Percentiles rank a stretch among this genome's conserved stretches.
These are phyloP conservation scores for Lactarius evosmus DNA, from an alignment of 768 basidiomycete species.

Conservation along the genomic window DNA sequence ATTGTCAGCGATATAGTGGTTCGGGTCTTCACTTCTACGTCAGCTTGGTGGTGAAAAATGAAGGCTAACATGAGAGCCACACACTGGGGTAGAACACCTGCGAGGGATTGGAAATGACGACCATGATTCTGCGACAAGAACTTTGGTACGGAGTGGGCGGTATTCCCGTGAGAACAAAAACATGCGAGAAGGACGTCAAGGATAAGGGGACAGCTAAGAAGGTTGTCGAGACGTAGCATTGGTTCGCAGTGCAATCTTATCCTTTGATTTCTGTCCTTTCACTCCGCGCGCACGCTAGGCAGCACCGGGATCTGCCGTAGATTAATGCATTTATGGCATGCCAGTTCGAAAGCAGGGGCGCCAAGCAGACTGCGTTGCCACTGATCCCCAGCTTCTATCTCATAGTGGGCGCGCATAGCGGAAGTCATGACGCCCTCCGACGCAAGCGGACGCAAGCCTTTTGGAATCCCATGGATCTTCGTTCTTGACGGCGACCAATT, in stretches of 20 bases:
- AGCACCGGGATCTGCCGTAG: neutral
- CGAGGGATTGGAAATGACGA: neutral
- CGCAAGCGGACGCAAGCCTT: neutral
- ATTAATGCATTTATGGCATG: neutral
- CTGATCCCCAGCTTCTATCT: neutral
- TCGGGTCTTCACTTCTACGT: neutral
- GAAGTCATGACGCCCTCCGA: neutral
- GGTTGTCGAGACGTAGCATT: neutral
- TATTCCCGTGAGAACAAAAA: neutral
- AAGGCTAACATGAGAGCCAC: neutral
- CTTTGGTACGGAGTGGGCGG: constrained; percentile 1
- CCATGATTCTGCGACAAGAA: neutral
- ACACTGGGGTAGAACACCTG: constrained; percentile 2
- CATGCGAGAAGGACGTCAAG: neutral
- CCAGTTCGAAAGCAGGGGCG: neutral
- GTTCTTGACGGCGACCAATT: neutral
- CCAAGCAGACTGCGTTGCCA: neutral
- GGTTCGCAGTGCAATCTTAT: neutral
- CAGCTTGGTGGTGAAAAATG: neutral
- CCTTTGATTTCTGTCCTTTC: neutral
- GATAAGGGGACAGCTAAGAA: neutral
- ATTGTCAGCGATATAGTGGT: neutral
- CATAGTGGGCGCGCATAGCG: neutral
- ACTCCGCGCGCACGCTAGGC: neutral
- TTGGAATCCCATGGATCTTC: neutral